A percentile compares a stretch with the other conserved stretches of the same genome.
Evolutionary conservation across 495 filamentous ascomycete genomes (phyloP).

Genomic region (Penicillium longicatenatum): DNA sequence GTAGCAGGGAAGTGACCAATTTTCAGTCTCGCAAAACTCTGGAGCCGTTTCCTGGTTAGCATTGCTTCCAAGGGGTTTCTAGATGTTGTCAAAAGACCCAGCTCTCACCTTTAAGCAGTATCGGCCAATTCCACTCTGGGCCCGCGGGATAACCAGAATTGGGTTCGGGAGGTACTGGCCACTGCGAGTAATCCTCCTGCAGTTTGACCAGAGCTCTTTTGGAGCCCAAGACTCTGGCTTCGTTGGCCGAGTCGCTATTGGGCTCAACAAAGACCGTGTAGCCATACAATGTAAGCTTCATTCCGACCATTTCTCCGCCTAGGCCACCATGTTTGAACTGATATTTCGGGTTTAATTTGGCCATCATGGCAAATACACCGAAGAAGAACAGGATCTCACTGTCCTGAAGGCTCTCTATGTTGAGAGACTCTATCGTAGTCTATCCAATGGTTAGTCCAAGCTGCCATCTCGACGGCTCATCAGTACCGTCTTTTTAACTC

Average conservation of each 20-base stretch:
- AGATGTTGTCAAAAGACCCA: background rate
- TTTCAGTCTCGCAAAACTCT: slow-evolving; percentile 31
- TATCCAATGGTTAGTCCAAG: background rate
- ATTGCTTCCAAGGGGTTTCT: background rate
- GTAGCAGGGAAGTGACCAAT: slow-evolving; percentile 22
- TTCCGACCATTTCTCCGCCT: slow-evolving; percentile 17
- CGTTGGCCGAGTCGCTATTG: slow-evolving; percentile 5
- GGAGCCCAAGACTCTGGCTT: slow-evolving; percentile 32
- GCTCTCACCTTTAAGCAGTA: slow-evolving; percentile 33
- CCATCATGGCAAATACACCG: slow-evolving; percentile 30
- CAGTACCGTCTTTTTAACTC: background rate
- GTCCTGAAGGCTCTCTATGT: slow-evolving; percentile 9
- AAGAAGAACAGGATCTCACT: slow-evolving; percentile 37
- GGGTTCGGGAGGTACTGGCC: slow-evolving; percentile 32
- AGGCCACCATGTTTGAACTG: slow-evolving; percentile 21
- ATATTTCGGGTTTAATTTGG: slow-evolving; percentile 28
- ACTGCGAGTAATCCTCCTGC: slow-evolving; percentile 23
- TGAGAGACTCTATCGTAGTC: slow-evolving; percentile 7
- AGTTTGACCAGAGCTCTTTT: slow-evolving; percentile 28
- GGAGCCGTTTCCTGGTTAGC: background rate
- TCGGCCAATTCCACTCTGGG: slow-evolving; percentile 32
- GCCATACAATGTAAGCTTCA: slow-evolving; percentile 37
- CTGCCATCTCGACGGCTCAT: background rate
- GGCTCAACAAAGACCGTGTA: slow-evolving; percentile 27
- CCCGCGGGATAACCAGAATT: slow-evolving; percentile 10